Evolutionary conservation across 2,329 filamentous ascomycete species (phyloP), one percentile per base, ranked within the genome.

Genomic region (Hymenoscyphus occultus): DNA sequence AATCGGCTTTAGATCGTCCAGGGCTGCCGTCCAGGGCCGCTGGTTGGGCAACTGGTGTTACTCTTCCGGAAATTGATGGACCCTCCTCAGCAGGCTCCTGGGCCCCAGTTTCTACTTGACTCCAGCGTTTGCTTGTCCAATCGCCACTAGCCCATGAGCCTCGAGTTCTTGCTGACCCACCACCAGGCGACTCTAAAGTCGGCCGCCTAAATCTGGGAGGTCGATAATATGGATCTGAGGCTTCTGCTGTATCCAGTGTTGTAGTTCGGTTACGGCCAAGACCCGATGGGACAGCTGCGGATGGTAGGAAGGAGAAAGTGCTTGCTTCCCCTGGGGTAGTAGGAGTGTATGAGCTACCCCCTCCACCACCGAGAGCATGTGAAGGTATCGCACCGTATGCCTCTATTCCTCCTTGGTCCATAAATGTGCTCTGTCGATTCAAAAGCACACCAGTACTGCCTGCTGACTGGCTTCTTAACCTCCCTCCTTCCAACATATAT

Each of bases 191-290:
- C 54, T 86, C 86, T n/a, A 86, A 77, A 0, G 86, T 90, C 32
- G 88, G 85, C 59, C 86, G 85, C 56, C 90, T 85, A 63, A 87
- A 83, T 69, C 93, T 83, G 16, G 93, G 94, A 19, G 92, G 92
- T 59, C 94, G 89, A 75, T 97, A 98, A 74, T 95, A 98, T 0
- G 92, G 92, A 75, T 96, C 92, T 1, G 85, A 80, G 13, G 83
- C 75, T 68, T 88, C 83, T 54, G 81, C 78, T 4, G 82, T 71
- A 69, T 82, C 77, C 65, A 83, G 74, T 61, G 80, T 77, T 71
- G 81, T 78, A 72, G 76, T 72, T 60, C 71, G 66, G 48, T 68
- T 68, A 35, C 72, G 69, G 59, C 67, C 68, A 28, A 69, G 51
- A 1, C 69, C 69, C 22, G 71, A 64, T 39, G 70, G 69, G 39